phyloP scores from a whole-genome alignment of 176 grass and related monocot genomes.

The Guadua angustifolia region DNA sequence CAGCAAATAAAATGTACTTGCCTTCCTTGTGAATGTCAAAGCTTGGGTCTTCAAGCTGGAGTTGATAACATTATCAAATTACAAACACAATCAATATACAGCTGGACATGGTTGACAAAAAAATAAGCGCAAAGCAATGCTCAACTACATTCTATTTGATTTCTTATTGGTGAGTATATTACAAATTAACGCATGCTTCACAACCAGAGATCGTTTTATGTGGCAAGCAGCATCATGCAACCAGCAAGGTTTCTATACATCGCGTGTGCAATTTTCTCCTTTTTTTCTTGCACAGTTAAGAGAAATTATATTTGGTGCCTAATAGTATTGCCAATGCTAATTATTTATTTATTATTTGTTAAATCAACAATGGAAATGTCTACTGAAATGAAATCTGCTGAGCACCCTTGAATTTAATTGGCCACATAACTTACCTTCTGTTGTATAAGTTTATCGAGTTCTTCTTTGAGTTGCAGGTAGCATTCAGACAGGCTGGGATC shows the following conservation, averaged over 20 bases:
- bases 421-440: slow-evolving; percentile 62
- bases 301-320: not conserved
- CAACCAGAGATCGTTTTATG: not conserved
- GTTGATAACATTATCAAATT: slow-evolving; percentile 39
- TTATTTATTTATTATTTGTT: not conserved
- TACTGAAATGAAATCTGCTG: not conserved
- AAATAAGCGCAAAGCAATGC: not conserved
- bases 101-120: not conserved
- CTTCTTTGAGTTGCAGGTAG: slow-evolving; percentile 86
- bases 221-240: not conserved
- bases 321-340: not conserved
- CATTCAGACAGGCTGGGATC: slow-evolving; percentile 87
- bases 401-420: slow-evolving; percentile 2
- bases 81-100: not conserved
- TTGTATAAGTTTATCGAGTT: slow-evolving; percentile 87
- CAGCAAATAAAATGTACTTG: slow-evolving; percentile 78
- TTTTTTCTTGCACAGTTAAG: not conserved
- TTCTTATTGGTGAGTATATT: not conserved
- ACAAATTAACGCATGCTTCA: slow-evolving; percentile 20
- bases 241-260: not conserved
- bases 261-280: not conserved
- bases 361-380: not conserved
- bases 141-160: not conserved
- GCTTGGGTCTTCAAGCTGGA: slow-evolving; percentile 76
- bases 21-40: slow-evolving; percentile 94